Percentiles rank a stretch among this genome's conserved stretches.
phyloP scores from a whole-genome alignment of 805 yeast genomes.

The Blastobotrys americana region DNA sequence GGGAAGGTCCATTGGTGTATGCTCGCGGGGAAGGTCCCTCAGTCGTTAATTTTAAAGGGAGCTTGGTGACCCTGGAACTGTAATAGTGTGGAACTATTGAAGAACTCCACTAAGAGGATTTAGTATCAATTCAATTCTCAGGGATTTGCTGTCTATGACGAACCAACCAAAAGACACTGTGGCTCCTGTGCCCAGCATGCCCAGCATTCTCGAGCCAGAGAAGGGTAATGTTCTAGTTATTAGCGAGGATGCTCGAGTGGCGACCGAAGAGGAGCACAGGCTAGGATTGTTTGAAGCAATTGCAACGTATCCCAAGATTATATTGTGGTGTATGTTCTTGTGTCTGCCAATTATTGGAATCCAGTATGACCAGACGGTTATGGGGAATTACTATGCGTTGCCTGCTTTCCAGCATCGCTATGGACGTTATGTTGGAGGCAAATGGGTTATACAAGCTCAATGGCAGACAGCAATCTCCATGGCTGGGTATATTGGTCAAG shows the following conservation, averaged over 20 bases:
- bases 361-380: conserved; percentile 40
- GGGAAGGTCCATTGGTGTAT: too few relatives aligned
- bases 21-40: too few relatives aligned
- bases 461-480: not conserved
- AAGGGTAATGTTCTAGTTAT: not conserved
- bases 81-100: too few relatives aligned
- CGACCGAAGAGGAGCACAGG: conserved; percentile 19
- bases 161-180: too few relatives aligned
- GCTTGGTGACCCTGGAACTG: too few relatives aligned
- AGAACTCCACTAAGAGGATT: too few relatives aligned
- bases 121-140: too few relatives aligned
- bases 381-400: conserved; percentile 38
- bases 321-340: conserved; percentile 38
- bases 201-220: not conserved
- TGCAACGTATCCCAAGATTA: conserved; percentile 32
- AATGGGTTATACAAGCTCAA: not conserved
- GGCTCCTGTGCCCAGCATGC: not conserved
- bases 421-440: conserved; percentile 25
- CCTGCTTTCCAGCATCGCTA: conserved; percentile 38
- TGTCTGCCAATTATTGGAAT: conserved; percentile 42
- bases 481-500: conserved; percentile 1
- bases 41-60: too few relatives aligned
- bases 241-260: conserved; percentile 22
- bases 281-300: conserved; percentile 31
- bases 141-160: too few relatives aligned